Evolutionary conservation across 257 asterid genomes (phyloP).

Genomic region (Penstemon newberryi): DNA sequence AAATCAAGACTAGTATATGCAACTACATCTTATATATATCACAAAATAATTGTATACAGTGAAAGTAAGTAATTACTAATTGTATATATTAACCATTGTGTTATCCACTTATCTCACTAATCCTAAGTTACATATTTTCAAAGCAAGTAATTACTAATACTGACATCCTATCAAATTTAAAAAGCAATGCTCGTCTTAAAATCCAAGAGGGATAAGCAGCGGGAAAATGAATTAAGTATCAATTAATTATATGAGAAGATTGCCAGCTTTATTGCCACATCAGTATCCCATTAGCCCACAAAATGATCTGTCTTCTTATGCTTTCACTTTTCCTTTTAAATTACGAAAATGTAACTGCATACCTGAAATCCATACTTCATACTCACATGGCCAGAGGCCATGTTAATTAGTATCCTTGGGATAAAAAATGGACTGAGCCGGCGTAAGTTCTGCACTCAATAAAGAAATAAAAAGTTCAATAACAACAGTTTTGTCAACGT

Average conservation of each 20-base stretch:
- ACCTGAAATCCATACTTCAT: constrained; percentile 97
- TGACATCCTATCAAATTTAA: constrained; percentile 4
- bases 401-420: constrained; percentile 91
- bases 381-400: constrained; percentile 99
- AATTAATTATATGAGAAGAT: background rate
- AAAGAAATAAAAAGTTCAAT: constrained; percentile 13
- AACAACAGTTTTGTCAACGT: background rate
- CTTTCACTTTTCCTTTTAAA: constrained; percentile 9
- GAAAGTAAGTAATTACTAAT: background rate
- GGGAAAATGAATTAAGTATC: background rate
- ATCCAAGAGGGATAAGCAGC: too few relatives aligned
- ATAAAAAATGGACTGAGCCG: constrained; percentile 94
- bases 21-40: constrained; percentile 29
- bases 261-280: background rate
- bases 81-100: background rate
- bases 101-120: background rate
- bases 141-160: background rate
- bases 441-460: constrained; percentile 64
- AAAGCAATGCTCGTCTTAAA: background rate
- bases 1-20: constrained; percentile 50
- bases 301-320: background rate
- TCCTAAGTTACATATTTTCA: background rate
- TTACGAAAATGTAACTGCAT: constrained; percentile 13
- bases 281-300: background rate
- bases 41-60: constrained; percentile 1